Evolutionary conservation across 495 filamentous ascomycete genomes (phyloP).

Genomic region (Aspergillus panamensis): DNA sequence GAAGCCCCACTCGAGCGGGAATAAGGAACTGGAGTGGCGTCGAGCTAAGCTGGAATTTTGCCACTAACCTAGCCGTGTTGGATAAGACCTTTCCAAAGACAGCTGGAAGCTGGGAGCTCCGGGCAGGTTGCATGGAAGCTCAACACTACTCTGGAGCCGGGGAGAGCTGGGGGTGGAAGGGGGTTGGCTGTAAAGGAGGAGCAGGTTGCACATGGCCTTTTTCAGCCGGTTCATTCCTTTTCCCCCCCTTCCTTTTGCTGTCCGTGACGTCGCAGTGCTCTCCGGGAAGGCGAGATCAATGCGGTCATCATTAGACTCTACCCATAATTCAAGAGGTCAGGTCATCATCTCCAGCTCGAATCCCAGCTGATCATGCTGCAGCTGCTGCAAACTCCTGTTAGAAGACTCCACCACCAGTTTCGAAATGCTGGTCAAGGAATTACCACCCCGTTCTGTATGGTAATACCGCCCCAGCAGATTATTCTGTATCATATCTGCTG

Average conservation of each 20-base stretch:
- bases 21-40: slow-evolving; percentile 29
- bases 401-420: slow-evolving; percentile 21
- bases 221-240: slow-evolving; percentile 1
- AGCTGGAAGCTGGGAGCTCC: slow-evolving; percentile 21
- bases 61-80: slow-evolving; percentile 14
- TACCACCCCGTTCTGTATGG: slow-evolving; percentile 14
- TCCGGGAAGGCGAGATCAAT: neutral
- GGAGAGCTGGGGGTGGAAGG: slow-evolving; percentile 20
- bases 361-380: neutral
- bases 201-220: slow-evolving; percentile 18
- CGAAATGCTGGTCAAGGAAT: slow-evolving; percentile 19
- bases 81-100: slow-evolving; percentile 7
- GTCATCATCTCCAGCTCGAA: neutral
- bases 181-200: slow-evolving; percentile 3
- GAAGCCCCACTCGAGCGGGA: slow-evolving; percentile 22
- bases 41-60: slow-evolving; percentile 23
- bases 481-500: no score
- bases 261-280: neutral
- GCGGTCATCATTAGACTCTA: slow-evolving; percentile 1
- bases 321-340: neutral
- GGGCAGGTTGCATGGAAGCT: slow-evolving; percentile 22
- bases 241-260: neutral
- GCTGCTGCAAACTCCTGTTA: slow-evolving; percentile 6
- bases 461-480: neutral
- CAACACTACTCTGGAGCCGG: slow-evolving; percentile 18